phyloP scores from a whole-genome alignment of 1,139 yeast species.

The Blastobotrys apis region DNA sequence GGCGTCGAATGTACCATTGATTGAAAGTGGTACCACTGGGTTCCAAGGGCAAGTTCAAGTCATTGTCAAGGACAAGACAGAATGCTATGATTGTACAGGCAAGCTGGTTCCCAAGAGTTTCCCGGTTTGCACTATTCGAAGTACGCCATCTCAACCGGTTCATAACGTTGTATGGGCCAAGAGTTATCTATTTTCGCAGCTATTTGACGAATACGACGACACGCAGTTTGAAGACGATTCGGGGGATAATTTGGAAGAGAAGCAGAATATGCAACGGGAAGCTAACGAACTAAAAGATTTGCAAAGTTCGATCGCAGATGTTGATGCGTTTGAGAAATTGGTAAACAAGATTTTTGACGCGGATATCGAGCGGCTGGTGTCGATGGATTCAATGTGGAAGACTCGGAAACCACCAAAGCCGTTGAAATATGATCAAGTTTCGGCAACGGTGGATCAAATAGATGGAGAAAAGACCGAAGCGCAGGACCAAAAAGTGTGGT shows the following conservation, averaged over 20 bases:
- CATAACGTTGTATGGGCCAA: slow-evolving; percentile 99
- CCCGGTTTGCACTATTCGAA: slow-evolving; percentile 95
- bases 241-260: slow-evolving; percentile 43
- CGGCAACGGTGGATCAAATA: slow-evolving; percentile 16
- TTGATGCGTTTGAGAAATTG: slow-evolving; percentile 38
- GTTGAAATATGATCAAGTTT: slow-evolving; percentile 38
- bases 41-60: slow-evolving; percentile 92
- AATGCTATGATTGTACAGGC: slow-evolving; percentile 89
- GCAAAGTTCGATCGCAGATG: slow-evolving; percentile 43
- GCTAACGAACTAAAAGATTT: slow-evolving; percentile 70
- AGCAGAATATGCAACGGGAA: slow-evolving; percentile 64
- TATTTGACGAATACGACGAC: slow-evolving; percentile 53
- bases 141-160: slow-evolving; percentile 93
- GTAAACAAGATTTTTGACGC: slow-evolving; percentile 50
- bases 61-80: slow-evolving; percentile 74
- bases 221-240: slow-evolving; percentile 39
- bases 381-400: slow-evolving; percentile 77
- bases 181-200: slow-evolving; percentile 74
- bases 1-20: slow-evolving; percentile 65
- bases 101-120: slow-evolving; percentile 85
- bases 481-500: slow-evolving; percentile 63
- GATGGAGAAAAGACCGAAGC: slow-evolving; percentile 32
- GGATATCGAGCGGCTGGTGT: slow-evolving; percentile 70
- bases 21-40: slow-evolving; percentile 96
- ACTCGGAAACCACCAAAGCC: slow-evolving; percentile 65